These are phyloP conservation scores for Lentinula sp. DNA, from an alignment of 768 basidiomycete genomes.

Conservation along the genomic window DNA sequence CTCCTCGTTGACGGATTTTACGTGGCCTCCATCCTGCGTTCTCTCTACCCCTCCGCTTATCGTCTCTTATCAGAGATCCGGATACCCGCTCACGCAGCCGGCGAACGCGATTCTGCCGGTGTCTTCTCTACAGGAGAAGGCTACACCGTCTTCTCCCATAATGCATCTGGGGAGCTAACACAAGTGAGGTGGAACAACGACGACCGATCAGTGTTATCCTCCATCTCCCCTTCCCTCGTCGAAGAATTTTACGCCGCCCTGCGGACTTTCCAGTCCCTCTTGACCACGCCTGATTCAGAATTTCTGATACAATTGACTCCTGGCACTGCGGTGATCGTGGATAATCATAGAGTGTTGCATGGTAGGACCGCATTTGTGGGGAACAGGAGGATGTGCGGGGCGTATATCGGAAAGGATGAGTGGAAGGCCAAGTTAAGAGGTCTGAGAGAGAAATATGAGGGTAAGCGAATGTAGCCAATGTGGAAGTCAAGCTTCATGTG, in stretches of 20 bases:
- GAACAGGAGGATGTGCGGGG: constrained; percentile 89
- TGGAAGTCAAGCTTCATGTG: not conserved
- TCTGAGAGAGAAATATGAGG: constrained; percentile 22
- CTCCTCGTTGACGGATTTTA: constrained; percentile 97
- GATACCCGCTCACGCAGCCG: constrained; percentile 85
- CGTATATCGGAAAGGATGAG: constrained; percentile 90
- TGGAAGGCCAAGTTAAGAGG: constrained; percentile 75
- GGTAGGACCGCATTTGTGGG: constrained; percentile 91
- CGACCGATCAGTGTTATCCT: constrained; percentile 77
- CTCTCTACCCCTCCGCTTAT: constrained; percentile 68
- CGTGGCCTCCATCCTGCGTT: constrained; percentile 73
- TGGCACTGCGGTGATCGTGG: constrained; percentile 82
- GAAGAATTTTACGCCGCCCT: constrained; percentile 73
- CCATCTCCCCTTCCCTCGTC: not conserved
- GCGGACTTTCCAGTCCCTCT: constrained; percentile 65
- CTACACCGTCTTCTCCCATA: constrained; percentile 71
- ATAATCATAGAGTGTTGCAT: constrained; percentile 92
- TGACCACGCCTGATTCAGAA: constrained; percentile 79
- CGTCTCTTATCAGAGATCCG: constrained; percentile 58
- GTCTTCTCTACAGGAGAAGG: constrained; percentile 49
- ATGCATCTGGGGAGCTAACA: constrained; percentile 54
- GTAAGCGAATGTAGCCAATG: not conserved
- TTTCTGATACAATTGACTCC: constrained; percentile 89
- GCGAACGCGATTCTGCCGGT: constrained; percentile 57
- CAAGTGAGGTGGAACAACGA: constrained; percentile 95